Evolutionary conservation across 2,329 filamentous ascomycete genomes (phyloP).

Genomic region (Lecanicillium sp.): DNA sequence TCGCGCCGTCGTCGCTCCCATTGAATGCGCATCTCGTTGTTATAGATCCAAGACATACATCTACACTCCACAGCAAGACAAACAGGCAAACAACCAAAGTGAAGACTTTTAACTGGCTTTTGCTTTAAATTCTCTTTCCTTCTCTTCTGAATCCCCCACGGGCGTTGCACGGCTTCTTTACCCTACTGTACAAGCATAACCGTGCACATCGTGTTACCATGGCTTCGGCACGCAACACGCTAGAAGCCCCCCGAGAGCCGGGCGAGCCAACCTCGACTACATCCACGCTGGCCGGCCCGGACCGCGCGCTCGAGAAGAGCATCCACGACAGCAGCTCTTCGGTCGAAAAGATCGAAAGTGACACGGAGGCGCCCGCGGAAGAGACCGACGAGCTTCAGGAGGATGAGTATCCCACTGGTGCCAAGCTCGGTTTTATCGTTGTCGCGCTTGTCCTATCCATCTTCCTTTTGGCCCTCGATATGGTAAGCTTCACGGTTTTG

Average conservation of each 20-base stretch:
- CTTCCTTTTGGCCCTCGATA: constrained; percentile 16
- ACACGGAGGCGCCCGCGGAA: neutral
- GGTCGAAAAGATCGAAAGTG: neutral
- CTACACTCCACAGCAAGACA: no score
- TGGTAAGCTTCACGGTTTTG: constrained; percentile 10
- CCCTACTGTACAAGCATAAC: no score
- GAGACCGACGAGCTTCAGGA: neutral
- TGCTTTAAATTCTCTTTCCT: no score
- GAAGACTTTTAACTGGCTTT: no score
- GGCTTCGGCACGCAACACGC: constrained; percentile 6
- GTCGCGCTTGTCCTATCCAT: constrained; percentile 16
- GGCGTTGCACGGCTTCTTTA: neutral
- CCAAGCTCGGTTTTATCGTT: constrained; percentile 14
- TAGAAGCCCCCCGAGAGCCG: constrained; percentile 7
- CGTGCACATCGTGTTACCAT: neutral
- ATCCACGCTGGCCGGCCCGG: constrained; percentile 7
- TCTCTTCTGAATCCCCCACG: no score
- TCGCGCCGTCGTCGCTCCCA: no score
- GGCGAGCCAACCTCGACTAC: constrained; percentile 8
- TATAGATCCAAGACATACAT: no score
- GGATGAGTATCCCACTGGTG: constrained; percentile 13
- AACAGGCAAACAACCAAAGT: no score
- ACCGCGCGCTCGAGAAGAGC: constrained; percentile 3
- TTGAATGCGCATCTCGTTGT: no score
- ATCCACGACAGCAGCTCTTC: neutral